phyloP scores from a whole-genome alignment of 2,329 filamentous ascomycete species.

The Dactylellina sp. region DNA sequence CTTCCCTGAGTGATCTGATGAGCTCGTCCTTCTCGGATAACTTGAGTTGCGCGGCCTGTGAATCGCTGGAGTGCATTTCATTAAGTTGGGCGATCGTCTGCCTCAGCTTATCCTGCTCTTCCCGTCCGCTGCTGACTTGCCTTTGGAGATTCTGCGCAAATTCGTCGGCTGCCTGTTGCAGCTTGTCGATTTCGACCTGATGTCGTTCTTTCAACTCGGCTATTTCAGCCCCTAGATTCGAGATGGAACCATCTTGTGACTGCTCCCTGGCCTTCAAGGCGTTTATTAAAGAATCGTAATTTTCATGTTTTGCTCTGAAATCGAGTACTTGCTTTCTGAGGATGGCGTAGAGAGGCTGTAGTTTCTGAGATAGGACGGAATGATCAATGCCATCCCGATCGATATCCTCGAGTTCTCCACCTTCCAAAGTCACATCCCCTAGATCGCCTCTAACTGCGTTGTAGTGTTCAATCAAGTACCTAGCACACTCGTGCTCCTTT shows the following conservation, averaged over 20 bases:
- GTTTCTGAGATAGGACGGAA: conserved; percentile 32
- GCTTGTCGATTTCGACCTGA: conserved; percentile 49
- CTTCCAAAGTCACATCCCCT: conserved; percentile 11
- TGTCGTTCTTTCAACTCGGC: conserved; percentile 48
- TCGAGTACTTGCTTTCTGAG: conserved; percentile 47
- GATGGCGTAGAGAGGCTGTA: conserved; percentile 48
- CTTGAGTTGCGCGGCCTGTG: conserved; percentile 10
- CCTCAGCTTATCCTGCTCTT: conserved; percentile 47
- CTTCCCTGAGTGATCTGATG: conserved; percentile 40
- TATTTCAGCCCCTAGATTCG: conserved; percentile 30
- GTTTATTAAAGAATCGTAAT: conserved; percentile 41
- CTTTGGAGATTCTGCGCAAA: conserved; percentile 34
- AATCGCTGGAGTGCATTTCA: conserved; percentile 30
- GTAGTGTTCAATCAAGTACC: conserved; percentile 44
- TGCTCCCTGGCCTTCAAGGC: conserved; percentile 37
- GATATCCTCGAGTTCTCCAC: conserved; percentile 23
- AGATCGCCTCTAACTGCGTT: conserved; percentile 41
- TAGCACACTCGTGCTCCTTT: conserved; percentile 53
- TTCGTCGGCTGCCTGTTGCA: conserved; percentile 39
- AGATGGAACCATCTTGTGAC: conserved; percentile 41
- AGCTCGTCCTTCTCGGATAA: conserved; percentile 45
- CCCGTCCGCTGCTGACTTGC: conserved; percentile 27
- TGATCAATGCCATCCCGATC: conserved; percentile 38
- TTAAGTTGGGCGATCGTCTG: conserved; percentile 42
- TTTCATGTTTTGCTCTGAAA: conserved; percentile 41